Percentiles rank a stretch among this genome's conserved stretches.
These are phyloP conservation scores for Alternaria burnsii DNA, from an alignment of 2,329 filamentous ascomycete genomes.

Conservation along the genomic window DNA sequence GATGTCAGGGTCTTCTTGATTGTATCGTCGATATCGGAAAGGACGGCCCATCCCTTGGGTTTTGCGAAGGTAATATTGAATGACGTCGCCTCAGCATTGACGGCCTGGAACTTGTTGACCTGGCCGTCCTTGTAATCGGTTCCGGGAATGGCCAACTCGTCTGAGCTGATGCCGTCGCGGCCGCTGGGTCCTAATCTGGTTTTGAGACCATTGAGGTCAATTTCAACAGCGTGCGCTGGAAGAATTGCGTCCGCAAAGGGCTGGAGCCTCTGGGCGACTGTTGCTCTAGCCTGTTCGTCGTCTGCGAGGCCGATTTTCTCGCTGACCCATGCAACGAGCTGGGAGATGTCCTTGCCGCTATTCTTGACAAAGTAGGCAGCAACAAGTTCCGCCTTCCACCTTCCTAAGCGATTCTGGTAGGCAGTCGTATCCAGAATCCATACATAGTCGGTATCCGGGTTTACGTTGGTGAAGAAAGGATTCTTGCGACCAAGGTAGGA, in stretches of 20 bases:
- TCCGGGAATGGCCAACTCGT: conserved; percentile 61
- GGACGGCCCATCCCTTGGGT: conserved; percentile 81
- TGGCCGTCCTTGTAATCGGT: conserved; percentile 50
- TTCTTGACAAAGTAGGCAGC: conserved; percentile 81
- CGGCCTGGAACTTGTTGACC: conserved; percentile 39
- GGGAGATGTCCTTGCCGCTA: conserved; percentile 71
- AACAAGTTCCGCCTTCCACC: conserved; percentile 85
- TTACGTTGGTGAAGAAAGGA: conserved; percentile 56
- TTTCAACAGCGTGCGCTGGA: conserved; percentile 72
- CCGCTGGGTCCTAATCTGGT: conserved; percentile 71
- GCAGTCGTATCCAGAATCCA: conserved; percentile 94
- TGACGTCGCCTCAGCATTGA: conserved; percentile 55
- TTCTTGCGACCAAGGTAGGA: conserved; percentile 52
- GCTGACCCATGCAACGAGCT: conserved; percentile 74
- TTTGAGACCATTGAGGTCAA: conserved; percentile 62
- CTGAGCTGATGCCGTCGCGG: conserved; percentile 74
- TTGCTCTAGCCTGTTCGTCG: conserved; percentile 60
- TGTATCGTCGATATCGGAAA: conserved; percentile 93
- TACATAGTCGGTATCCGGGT: conserved; percentile 72
- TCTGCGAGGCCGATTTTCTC: conserved; percentile 70
- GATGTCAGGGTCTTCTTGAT: conserved; percentile 90
- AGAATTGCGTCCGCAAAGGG: conserved; percentile 82
- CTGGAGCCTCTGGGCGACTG: conserved; percentile 72
- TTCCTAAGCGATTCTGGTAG: conserved; percentile 62
- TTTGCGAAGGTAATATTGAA: conserved; percentile 79